Evolutionary conservation across 495 filamentous ascomycete species (phyloP).

Genomic region (Cercophora scortea): DNA sequence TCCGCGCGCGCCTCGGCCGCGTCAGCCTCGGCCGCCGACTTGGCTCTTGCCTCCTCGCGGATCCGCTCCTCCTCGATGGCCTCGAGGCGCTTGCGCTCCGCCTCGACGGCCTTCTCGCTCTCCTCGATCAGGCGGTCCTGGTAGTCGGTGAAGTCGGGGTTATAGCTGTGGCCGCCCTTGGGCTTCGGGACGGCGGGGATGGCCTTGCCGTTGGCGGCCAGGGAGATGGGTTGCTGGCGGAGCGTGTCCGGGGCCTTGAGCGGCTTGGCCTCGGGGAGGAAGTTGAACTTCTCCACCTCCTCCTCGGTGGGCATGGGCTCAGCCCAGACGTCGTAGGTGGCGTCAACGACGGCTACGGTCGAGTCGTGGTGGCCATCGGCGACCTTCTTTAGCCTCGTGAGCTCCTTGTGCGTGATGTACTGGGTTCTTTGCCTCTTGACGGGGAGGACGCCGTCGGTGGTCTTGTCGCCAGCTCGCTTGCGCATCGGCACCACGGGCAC

Average conservation of each 20-base stretch:
- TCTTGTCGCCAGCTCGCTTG: constrained; percentile 58
- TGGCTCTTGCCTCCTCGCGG: constrained; percentile 44
- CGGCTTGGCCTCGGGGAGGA: constrained; percentile 53
- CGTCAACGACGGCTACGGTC: constrained; percentile 46
- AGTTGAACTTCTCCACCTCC: constrained; percentile 44
- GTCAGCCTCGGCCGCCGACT: constrained; percentile 52
- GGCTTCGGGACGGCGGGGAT: constrained; percentile 75
- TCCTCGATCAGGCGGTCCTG: constrained; percentile 62
- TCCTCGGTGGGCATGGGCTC: constrained; percentile 40
- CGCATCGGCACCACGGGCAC: constrained; percentile 66
- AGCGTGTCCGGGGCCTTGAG: constrained; percentile 70
- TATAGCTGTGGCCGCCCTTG: constrained; percentile 79
- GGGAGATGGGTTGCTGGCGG: constrained; percentile 65
- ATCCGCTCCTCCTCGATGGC: constrained; percentile 54
- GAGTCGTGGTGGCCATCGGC: constrained; percentile 61
- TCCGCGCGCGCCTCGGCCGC: constrained; percentile 60
- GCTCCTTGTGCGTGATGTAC: constrained; percentile 75
- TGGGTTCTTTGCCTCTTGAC: constrained; percentile 65
- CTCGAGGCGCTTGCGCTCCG: constrained; percentile 68
- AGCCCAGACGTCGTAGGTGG: constrained; percentile 74
- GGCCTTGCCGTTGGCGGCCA: constrained; percentile 66
- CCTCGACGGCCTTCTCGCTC: constrained; percentile 68
- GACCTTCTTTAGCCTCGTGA: constrained; percentile 63
- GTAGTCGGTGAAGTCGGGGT: constrained; percentile 81
- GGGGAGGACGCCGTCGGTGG: constrained; percentile 57